Conservation (phyloP, 1,284 basidiomycete genomes). For the Tremellales sp. region DNA sequence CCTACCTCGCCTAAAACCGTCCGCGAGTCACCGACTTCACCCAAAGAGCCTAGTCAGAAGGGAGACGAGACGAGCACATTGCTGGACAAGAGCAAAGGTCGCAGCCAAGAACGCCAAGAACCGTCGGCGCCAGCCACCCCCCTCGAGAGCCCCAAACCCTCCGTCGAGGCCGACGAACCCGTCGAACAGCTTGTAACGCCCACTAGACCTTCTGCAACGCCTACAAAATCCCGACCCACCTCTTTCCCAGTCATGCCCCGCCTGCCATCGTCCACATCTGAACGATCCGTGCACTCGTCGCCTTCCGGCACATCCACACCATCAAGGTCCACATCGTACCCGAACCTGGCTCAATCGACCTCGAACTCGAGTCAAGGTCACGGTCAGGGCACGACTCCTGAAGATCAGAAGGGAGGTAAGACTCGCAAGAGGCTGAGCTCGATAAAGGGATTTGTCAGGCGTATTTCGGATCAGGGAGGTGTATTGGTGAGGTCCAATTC, state of each 20-base stretch:
- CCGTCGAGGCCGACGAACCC: neutral
- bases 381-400: neutral
- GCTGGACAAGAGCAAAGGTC: neutral
- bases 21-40: neutral
- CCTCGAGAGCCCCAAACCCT: neutral
- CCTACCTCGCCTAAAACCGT: neutral
- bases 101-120: neutral
- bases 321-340: neutral
- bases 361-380: neutral
- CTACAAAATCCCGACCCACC: neutral
- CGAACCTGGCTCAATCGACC: neutral
- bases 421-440: conserved; percentile 36
- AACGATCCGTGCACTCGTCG: neutral
- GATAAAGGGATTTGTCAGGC: conserved; percentile 40
- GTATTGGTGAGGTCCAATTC: conserved; percentile 9
- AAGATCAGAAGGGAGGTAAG: conserved; percentile 15
- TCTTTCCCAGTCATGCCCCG: neutral
- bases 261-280: neutral
- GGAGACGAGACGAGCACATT: neutral
- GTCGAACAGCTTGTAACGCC: neutral
- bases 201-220: neutral
- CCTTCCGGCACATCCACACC: neutral
- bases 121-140: neutral
- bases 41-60: neutral
- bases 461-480: conserved; percentile 37